These are phyloP conservation scores for Sclerotinia nivalis DNA, from an alignment of 2,329 filamentous ascomycete genomes.

Conservation along the genomic window DNA sequence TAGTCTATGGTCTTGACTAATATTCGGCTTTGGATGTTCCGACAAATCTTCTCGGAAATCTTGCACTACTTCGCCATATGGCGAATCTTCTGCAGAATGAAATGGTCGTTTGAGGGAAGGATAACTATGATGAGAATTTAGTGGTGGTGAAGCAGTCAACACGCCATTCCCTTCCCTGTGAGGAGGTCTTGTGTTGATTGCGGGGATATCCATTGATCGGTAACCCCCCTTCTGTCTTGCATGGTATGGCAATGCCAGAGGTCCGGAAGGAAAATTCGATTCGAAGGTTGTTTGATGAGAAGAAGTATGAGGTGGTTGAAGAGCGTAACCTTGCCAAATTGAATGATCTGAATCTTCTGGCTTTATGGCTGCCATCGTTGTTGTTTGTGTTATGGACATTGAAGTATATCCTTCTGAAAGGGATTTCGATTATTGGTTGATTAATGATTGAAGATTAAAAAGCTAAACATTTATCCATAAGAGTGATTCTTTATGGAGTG, in stretches of 20 bases:
- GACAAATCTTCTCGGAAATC: conserved; percentile 39
- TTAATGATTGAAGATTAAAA: conserved; percentile 16
- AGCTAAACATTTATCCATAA: conserved; percentile 32
- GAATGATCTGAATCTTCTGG: conserved; percentile 40
- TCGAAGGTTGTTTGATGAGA: conserved; percentile 36
- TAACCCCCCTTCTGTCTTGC: conserved; percentile 36
- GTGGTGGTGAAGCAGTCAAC: conserved; percentile 35
- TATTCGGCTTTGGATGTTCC: conserved; percentile 37
- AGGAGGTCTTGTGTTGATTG: conserved; percentile 33
- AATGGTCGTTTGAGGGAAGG: conserved; percentile 41
- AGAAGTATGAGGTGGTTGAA: conserved; percentile 33
- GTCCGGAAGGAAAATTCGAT: conserved; percentile 33
- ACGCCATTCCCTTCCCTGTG: conserved; percentile 32
- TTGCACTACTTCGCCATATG: conserved; percentile 37
- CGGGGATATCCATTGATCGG: conserved; percentile 40
- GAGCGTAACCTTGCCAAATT: conserved; percentile 40
- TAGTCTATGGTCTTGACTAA: conserved; percentile 41
- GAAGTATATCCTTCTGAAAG: conserved; percentile 34
- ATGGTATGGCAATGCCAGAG: conserved; percentile 35
- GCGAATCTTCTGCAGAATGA: conserved; percentile 34
- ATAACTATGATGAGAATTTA: conserved; percentile 40
- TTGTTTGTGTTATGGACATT: conserved; percentile 40
- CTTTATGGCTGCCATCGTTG: conserved; percentile 42
- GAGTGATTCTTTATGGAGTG: conserved; percentile 25
- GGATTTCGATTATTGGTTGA: conserved; percentile 29